Evolutionary conservation across 73 alveolate genomes (phyloP).

Genomic region (Paraurostyla sp.): DNA sequence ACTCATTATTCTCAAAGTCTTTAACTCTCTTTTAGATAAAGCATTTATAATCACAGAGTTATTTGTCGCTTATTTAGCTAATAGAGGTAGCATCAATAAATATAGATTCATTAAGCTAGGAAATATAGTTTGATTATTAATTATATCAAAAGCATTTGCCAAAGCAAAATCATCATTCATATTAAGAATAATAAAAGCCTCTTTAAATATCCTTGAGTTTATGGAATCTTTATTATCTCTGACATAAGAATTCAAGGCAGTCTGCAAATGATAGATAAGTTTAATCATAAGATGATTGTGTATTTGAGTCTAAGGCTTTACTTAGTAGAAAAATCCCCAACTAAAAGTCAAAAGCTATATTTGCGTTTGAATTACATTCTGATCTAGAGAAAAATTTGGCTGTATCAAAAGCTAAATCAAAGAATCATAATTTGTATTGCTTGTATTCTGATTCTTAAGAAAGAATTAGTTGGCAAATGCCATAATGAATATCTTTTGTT

Average conservation of each 20-base stretch:
- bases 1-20: background rate
- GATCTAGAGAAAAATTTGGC: background rate
- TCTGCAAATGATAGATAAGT: background rate
- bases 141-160: background rate
- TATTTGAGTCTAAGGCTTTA: background rate
- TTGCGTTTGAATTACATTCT: background rate
- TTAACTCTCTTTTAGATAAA: background rate
- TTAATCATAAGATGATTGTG: background rate
- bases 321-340: background rate
- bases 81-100: background rate
- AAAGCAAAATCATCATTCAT: constrained; percentile 8
- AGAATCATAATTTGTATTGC: background rate
- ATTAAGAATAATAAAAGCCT: background rate
- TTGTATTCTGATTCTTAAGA: background rate
- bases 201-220: background rate
- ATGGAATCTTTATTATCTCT: background rate
- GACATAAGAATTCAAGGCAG: background rate
- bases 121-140: background rate
- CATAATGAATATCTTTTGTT: background rate
- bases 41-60: background rate
- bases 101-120: background rate
- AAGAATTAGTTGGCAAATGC: background rate
- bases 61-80: background rate
- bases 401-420: background rate
- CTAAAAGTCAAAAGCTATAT: background rate